These are phyloP conservation scores for Metarhizium brunneum DNA, from an alignment of 2,329 filamentous ascomycete genomes.

Conservation along the genomic window DNA sequence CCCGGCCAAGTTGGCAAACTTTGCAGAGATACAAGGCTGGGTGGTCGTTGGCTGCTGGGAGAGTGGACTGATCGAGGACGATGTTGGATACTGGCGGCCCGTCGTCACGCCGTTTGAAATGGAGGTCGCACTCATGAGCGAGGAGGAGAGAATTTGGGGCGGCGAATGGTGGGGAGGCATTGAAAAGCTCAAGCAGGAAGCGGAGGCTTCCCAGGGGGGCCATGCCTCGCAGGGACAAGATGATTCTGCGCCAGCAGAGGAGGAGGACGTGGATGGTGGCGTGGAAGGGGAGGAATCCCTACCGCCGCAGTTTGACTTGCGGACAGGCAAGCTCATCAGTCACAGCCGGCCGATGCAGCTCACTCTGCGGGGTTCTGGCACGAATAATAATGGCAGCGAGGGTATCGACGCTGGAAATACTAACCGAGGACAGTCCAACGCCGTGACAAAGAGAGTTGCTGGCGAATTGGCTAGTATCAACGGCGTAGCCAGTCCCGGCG, in stretches of 20 bases:
- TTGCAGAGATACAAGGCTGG: conserved; percentile 91
- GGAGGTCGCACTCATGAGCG: conserved; percentile 63
- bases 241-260: conserved; percentile 7
- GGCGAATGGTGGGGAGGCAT: conserved; percentile 86
- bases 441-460: conserved; percentile 47
- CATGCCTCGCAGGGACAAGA: conserved; percentile 9
- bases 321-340: conserved; percentile 75
- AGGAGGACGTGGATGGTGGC: conserved; percentile 21
- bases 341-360: conserved; percentile 65
- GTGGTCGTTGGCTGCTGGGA: conserved; percentile 98
- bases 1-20: conserved; percentile 91
- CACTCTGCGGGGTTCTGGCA: conserved; percentile 21
- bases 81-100: conserved; percentile 71
- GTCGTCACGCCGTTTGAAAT: conserved; percentile 95
- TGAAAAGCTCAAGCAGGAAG: conserved; percentile 49
- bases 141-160: conserved; percentile 73
- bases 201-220: conserved; percentile 14
- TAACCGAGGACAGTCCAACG: conserved; percentile 5
- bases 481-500: conserved; percentile 81
- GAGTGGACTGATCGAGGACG: conserved; percentile 81
- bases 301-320: conserved; percentile 83
- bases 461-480: conserved; percentile 74
- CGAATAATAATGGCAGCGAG: conserved; percentile 11
- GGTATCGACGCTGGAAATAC: background rate
- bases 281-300: conserved; percentile 62